Conservation (phyloP, 176 grass and related monocot genomes). For the Triticum dicoccoides region DNA sequence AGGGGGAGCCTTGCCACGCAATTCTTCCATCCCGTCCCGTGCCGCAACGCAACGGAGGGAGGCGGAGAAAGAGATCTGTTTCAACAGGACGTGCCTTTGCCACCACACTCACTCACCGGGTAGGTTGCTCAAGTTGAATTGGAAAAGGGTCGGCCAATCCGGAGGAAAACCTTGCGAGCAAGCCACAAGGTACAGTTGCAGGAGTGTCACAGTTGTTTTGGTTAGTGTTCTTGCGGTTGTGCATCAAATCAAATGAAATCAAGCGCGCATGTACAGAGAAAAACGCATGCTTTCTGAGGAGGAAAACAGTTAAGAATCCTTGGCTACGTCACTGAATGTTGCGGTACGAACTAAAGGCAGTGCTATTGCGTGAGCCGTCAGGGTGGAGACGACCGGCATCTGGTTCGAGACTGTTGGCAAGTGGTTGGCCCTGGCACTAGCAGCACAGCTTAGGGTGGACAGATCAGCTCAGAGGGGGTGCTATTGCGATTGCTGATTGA, state of each 20-base stretch:
- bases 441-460: not conserved
- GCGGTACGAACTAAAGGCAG: not conserved
- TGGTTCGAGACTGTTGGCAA: not conserved
- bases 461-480: not conserved
- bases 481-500: no score
- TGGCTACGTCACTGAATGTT: not conserved
- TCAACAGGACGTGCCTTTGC: not conserved
- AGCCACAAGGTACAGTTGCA: not conserved
- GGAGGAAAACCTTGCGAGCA: not conserved
- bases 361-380: not conserved
- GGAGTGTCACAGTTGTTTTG: not conserved
- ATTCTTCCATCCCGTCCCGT: constrained; percentile 4
- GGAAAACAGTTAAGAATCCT: not conserved
- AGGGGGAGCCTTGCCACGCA: constrained; percentile 24
- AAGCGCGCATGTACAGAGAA: no score
- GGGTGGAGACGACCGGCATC: not conserved
- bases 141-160: constrained; percentile 10
- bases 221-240: not conserved
- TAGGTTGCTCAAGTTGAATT: constrained; percentile 24
- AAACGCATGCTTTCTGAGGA: not conserved
- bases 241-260: not conserved
- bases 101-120: not conserved
- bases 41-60: not conserved
- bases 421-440: not conserved
- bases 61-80: not conserved